Evolutionary conservation across 768 basidiomycete genomes (phyloP), one percentile per base, ranked within the genome.

Genomic region (Termitomyces heimii): DNA sequence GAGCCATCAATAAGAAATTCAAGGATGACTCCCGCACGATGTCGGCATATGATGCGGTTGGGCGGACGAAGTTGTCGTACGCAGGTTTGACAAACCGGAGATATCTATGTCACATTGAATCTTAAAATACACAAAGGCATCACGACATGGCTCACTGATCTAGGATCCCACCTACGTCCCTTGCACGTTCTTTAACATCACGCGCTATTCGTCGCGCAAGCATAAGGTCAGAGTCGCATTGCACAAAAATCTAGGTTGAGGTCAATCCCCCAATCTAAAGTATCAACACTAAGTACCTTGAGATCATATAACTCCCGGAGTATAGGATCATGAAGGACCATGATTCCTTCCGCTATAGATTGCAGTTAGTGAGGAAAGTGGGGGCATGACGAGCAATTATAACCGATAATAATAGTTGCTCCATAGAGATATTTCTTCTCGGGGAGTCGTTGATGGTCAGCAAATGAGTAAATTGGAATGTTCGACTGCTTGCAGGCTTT

Each of bases 221-320:
- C 97, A 99, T 99, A 22, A 98, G 75, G 69, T 99, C 97, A 8
- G 94, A 88, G 68, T 98, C 94, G 58, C 89, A 91, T 75, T 96
- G 92, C 7, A 94, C 93, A 61, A 92, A 94, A 4, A 94, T 77
- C 88, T 92, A 7, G 22, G 35, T 3, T 29, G 18, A 24, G 20
- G 37, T 47, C n/a, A 39, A 24, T 7, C 18, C 18, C 35, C 9
- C 10, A 1, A 31, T 16, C 31, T 12, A 14, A 46, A 26, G 31
- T 1, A n/a, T n/a, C 22, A 14, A 37, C 6, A 29, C 7, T 29
- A 10, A 39, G 69, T 51, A 85, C 94, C 80, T 97, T 96, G 37
- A 99, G 79, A 70, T 99, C 97, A 65, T 98, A 96, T 46, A 98
- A 71, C 5, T 79, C 80, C 54, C 96, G 80, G 44, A 98, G 70